These are phyloP conservation scores for Acorus gramineus DNA, from an alignment of 106 monocot species.

Conservation along the genomic window DNA sequence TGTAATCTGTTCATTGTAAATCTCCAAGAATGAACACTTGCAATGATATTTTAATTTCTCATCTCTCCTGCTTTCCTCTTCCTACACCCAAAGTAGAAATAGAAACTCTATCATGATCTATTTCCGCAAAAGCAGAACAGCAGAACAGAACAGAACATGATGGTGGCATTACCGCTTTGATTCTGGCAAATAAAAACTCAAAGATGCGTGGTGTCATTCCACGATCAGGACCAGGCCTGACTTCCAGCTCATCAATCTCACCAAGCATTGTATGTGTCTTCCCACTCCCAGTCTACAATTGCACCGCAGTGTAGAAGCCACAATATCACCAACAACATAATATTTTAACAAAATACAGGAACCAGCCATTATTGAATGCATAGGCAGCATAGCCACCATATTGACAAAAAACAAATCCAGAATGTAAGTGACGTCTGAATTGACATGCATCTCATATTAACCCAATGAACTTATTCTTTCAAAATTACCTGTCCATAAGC, in stretches of 20 bases:
- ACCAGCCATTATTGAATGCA: too few relatives aligned
- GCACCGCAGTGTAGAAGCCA: not conserved
- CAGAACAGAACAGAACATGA: not conserved
- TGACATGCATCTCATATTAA: too few relatives aligned
- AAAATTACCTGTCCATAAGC: conserved; percentile 84
- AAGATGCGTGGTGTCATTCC: conserved; percentile 98
- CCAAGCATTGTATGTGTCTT: conserved; percentile 97
- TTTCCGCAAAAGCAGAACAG: not conserved
- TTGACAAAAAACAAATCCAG: too few relatives aligned
- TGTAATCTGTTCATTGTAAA: conserved; percentile 95
- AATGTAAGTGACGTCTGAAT: too few relatives aligned
- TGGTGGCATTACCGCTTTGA: conserved; percentile 53
- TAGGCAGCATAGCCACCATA: too few relatives aligned
- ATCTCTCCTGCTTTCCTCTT: conserved; percentile 90
- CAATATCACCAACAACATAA: not conserved
- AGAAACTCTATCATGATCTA: conserved; percentile 5
- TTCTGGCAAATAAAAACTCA: conserved; percentile 95
- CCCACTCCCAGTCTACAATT: conserved; percentile 86
- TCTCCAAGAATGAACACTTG: conserved; percentile 92
- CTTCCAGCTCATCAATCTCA: conserved; percentile 64
- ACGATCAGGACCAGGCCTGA: conserved; percentile 48
- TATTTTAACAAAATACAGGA: not conserved
- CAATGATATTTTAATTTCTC: conserved; percentile 86
- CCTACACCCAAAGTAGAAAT: conserved; percentile 25
- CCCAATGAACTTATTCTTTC: too few relatives aligned